A percentile compares a stretch with the other conserved stretches of the same genome.
phyloP scores from a whole-genome alignment of 192 early-diverging fungal genomes.

The Coemansia sp. region DNA sequence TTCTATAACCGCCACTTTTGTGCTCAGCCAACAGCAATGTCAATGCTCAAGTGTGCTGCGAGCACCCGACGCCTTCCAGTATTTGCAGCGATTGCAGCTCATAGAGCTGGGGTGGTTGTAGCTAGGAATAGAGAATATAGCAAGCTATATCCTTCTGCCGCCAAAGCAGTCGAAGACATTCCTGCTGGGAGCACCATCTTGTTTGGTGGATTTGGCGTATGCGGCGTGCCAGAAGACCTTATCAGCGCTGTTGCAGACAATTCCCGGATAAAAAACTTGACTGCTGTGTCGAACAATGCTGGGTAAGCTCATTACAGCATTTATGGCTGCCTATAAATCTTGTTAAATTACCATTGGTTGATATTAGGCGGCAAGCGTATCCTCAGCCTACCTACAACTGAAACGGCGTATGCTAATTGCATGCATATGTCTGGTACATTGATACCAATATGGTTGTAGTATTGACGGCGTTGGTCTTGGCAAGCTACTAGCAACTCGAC shows the following conservation, averaged over 20 bases:
- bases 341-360: no score
- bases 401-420: no score
- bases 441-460: no score
- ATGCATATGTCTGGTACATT: no score
- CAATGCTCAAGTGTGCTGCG: not conserved
- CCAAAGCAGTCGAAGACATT: constrained; percentile 60
- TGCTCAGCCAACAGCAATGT: no score
- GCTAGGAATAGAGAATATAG: constrained; percentile 12
- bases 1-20: no score
- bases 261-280: constrained; percentile 21
- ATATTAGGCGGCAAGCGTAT: no score
- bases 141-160: constrained; percentile 59
- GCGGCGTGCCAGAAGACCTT: constrained; percentile 70
- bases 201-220: constrained; percentile 70
- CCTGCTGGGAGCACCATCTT: constrained; percentile 58
- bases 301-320: constrained; percentile 15
- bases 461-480: constrained; percentile 68
- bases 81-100: not conserved
- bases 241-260: constrained; percentile 45
- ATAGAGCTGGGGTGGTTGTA: not conserved
- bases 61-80: not conserved
- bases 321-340: not conserved
- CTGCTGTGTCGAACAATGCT: constrained; percentile 58
- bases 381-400: no score
- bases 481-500: constrained; percentile 57